Evolutionary conservation across 345 rosid genomes (phyloP).

Genomic region (Melaleuca alternifolia): DNA sequence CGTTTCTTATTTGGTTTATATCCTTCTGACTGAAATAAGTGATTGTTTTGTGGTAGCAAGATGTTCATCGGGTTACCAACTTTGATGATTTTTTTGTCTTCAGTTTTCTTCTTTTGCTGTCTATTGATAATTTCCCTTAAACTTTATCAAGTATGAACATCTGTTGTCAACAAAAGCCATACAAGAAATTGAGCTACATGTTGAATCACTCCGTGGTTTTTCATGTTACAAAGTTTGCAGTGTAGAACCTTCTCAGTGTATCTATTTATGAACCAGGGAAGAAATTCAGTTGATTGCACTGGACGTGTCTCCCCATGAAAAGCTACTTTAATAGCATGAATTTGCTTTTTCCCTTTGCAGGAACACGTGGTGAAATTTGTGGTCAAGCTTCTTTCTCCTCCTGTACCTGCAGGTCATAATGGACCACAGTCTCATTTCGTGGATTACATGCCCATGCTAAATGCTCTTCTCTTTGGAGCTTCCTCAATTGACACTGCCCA

Average conservation of each 20-base stretch:
- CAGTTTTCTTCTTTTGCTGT: not conserved
- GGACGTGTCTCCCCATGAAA: not conserved
- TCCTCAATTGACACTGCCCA: slow-evolving; percentile 45
- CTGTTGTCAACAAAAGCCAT: not conserved
- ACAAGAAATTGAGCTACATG: not conserved
- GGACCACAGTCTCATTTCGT: slow-evolving; percentile 33
- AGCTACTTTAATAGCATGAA: not conserved
- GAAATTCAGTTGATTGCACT: not conserved
- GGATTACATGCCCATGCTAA: slow-evolving; percentile 41
- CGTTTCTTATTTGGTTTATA: not conserved
- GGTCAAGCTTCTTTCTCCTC: slow-evolving; percentile 63
- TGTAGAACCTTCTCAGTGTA: not conserved
- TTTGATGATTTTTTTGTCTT: not conserved
- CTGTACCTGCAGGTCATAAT: slow-evolving; percentile 21
- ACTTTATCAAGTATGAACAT: not conserved
- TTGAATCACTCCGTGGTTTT: not conserved
- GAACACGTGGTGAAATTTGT: slow-evolving; percentile 50
- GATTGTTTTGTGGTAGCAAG: not conserved
- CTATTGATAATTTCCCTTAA: not conserved
- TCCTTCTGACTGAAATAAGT: not conserved
- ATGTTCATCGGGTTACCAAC: not conserved
- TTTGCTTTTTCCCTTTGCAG: slow-evolving; percentile 18
- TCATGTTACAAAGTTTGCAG: not conserved
- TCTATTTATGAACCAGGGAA: not conserved
- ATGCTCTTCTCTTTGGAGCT: slow-evolving; percentile 39